These are phyloP conservation scores for Ambrosiella beaveri DNA, from an alignment of 2,329 filamentous ascomycete genomes.

Conservation along the genomic window DNA sequence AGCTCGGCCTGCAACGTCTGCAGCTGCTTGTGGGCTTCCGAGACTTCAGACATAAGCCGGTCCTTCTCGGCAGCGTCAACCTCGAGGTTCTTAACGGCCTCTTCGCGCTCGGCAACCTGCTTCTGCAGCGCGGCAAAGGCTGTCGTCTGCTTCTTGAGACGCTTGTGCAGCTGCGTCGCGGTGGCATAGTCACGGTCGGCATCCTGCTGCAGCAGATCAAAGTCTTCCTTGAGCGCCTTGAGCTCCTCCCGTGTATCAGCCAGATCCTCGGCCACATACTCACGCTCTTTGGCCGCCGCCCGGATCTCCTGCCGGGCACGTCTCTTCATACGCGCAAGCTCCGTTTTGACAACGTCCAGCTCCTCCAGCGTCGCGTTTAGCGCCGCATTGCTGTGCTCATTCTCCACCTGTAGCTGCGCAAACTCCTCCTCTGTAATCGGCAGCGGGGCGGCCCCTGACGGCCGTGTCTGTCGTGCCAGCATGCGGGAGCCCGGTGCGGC, in stretches of 20 bases:
- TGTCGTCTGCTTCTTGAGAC: conserved; percentile 65
- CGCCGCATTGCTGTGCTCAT: conserved; percentile 9
- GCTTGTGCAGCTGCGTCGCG: conserved; percentile 48
- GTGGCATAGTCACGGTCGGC: conserved; percentile 56
- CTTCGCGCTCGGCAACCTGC: conserved; percentile 85
- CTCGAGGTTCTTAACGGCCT: conserved; percentile 25
- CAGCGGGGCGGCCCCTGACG: neutral
- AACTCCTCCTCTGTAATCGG: conserved; percentile 10
- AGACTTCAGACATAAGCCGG: conserved; percentile 4
- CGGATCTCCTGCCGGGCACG: conserved; percentile 10
- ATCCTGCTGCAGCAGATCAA: conserved; percentile 46
- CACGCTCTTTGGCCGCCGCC: conserved; percentile 24
- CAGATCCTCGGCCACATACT: conserved; percentile 74
- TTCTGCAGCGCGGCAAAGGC: conserved; percentile 76
- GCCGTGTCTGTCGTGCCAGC: neutral
- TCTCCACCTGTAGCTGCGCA: conserved; percentile 5
- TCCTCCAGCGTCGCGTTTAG: conserved; percentile 50
- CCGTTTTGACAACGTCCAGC: conserved; percentile 45
- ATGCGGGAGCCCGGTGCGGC: neutral
- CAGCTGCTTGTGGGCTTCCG: conserved; percentile 4
- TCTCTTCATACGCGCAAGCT: conserved; percentile 4
- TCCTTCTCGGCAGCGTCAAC: conserved; percentile 9
- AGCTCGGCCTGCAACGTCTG: conserved; percentile 8
- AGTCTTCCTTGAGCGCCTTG: conserved; percentile 8
- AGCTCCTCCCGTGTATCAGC: conserved; percentile 26